These are phyloP conservation scores for Crotalaria pallida DNA, from an alignment of 306 rosid genomes.

Conservation along the genomic window DNA sequence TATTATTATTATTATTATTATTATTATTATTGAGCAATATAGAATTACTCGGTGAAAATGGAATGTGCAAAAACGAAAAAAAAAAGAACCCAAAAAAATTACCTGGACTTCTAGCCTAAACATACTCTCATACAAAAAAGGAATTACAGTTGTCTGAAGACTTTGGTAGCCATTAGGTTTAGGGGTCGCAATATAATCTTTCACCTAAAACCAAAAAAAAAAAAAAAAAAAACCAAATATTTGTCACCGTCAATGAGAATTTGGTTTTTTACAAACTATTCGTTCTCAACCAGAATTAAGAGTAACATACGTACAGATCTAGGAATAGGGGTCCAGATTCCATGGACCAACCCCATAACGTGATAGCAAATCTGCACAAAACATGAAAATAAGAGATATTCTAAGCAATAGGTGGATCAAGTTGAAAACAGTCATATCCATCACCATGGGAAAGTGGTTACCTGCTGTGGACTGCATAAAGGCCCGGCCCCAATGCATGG, in stretches of 20 bases:
- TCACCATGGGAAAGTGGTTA: slow-evolving; percentile 26
- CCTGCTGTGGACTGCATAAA: slow-evolving; percentile 86
- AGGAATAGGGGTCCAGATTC: slow-evolving; percentile 98
- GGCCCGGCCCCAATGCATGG: slow-evolving; percentile 76
- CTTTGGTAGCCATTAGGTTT: slow-evolving; percentile 99
- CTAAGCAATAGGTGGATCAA: slow-evolving; percentile 13
- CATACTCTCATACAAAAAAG: slow-evolving; percentile 94
- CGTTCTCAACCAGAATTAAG: slow-evolving; percentile 27
- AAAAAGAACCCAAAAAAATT: not conserved
- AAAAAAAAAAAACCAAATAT: slow-evolving; percentile 13
- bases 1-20: no score
- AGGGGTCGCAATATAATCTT: slow-evolving; percentile 95
- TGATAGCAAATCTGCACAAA: slow-evolving; percentile 89
- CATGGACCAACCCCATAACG: slow-evolving; percentile 90
- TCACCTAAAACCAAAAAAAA: slow-evolving; percentile 49
- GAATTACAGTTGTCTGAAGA: slow-evolving; percentile 93
- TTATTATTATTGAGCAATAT: no score
- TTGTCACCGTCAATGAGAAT: slow-evolving; percentile 14
- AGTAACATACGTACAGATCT: slow-evolving; percentile 71
- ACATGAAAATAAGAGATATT: slow-evolving; percentile 21
- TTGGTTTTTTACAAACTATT: not conserved
- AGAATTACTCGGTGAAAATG: slow-evolving; percentile 8
- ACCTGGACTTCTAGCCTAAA: slow-evolving; percentile 97
- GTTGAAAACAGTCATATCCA: slow-evolving; percentile 7
- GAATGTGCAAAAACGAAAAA: not conserved